Evolutionary conservation across 345 rosid species (phyloP), one percentile per base, ranked within the genome.

Genomic region (Eucalyptus melliodora): DNA sequence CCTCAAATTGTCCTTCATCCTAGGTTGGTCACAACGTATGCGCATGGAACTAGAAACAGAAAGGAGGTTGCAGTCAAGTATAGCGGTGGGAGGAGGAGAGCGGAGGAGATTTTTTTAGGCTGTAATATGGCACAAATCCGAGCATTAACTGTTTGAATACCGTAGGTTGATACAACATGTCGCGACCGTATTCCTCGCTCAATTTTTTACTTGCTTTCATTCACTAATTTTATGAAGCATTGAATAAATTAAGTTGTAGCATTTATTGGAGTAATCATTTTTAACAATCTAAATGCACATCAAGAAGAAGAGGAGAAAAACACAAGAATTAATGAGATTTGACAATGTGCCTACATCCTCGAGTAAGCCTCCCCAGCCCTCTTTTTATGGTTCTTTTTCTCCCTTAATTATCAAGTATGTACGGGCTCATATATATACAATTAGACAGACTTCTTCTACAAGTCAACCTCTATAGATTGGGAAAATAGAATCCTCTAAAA

Each of bases 351-450:
- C 59, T 21, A 8, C 59, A 53, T 53, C 26, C 59, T 53, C 4
- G 2, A 53, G 26, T 53, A 53, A 53, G 59, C 59, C 11, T 53
- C 5, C 11, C 59, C 59, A 53, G 19, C 1, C 59, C 0, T 53
- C 59, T 19, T 3, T 53, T 1, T 19, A 19, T 53, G 0, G 10
- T 53, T 53, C 11, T 8, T 53, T 19, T 53, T 19, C 56, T 53
- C 2, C 26, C 59, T 53, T 53, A 19, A 8, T 53, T 19, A 53
- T 53, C 59, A 19, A 19, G 59, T 53, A 53, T 19, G 59, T 53
- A 19, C 0, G 8, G 0, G 11, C 59, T 53, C 59, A 21, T 21
- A 53, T 21, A 19, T 53, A 53, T 4, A 53, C 59, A 53, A 53
- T 53, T 53, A 53, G 26, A 53, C 0, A 11, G 59, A 53, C 11